A percentile compares a stretch with the other conserved stretches of the same genome.
Evolutionary conservation across 805 yeast genomes (phyloP).

Genomic region (Cyberlindnera xishuangbannaensis): DNA sequence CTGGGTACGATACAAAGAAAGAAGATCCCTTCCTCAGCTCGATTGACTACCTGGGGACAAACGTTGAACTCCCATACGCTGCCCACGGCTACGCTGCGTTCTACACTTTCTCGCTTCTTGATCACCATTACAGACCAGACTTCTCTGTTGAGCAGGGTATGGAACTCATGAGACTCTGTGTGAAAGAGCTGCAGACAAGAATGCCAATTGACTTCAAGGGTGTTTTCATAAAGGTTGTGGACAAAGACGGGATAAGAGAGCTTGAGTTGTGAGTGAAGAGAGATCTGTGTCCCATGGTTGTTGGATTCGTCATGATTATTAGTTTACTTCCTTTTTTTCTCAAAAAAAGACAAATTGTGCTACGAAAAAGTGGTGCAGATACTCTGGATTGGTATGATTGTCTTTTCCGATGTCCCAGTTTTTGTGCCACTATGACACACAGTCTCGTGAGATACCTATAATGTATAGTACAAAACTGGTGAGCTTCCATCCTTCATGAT

Average conservation of each 20-base stretch:
- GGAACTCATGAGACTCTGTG: conserved; percentile 63
- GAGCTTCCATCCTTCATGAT: no score
- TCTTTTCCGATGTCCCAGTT: no score
- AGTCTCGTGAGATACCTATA: no score
- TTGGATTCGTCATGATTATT: no score
- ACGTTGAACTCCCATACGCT: conserved; percentile 87
- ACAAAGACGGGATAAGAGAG: conserved; percentile 50
- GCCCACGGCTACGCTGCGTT: conserved; percentile 99
- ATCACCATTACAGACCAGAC: conserved; percentile 79
- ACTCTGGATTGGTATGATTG: no score
- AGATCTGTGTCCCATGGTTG: neutral
- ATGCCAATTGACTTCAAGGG: conserved; percentile 96
- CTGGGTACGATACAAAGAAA: conserved; percentile 64
- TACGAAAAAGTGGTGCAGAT: no score
- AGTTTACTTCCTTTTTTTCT: no score
- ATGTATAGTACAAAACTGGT: no score
- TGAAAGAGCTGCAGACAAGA: conserved; percentile 73
- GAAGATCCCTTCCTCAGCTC: conserved; percentile 67
- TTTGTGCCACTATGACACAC: no score
- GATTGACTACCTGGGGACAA: conserved; percentile 93
- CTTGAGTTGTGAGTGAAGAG: conserved; percentile 21
- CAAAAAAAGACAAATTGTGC: no score
- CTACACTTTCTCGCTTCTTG: conserved; percentile 83
- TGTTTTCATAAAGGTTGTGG: conserved; percentile 59
- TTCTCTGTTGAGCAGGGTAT: conserved; percentile 76